Conservation (phyloP, 495 filamentous ascomycete genomes). For the Hypoxylon lenormandii region DNA sequence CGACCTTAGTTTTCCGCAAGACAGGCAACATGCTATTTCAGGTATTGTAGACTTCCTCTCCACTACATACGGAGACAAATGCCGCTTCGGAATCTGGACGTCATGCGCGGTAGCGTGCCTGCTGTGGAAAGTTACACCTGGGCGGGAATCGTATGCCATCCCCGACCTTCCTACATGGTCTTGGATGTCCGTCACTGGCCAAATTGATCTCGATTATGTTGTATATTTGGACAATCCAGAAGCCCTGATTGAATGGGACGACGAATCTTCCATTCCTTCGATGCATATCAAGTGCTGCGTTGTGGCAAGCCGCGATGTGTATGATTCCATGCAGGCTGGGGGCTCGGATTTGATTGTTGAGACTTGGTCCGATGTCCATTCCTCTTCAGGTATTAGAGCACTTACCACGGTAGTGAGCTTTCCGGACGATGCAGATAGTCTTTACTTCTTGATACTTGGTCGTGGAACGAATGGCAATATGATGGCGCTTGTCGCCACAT, state of each 20-base stretch:
- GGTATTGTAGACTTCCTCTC: constrained; percentile 32
- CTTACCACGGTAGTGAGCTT: not conserved
- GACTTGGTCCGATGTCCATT: constrained; percentile 18
- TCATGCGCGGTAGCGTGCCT: constrained; percentile 21
- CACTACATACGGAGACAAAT: constrained; percentile 15
- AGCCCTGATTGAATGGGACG: constrained; percentile 21
- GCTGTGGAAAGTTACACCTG: constrained; percentile 17
- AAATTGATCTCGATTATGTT: constrained; percentile 27
- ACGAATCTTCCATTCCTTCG: constrained; percentile 3
- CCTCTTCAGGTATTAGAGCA: constrained; percentile 17
- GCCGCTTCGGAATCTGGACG: constrained; percentile 31
- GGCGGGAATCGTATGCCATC: constrained; percentile 11
- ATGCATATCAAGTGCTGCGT: constrained; percentile 18
- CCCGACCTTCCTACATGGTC: constrained; percentile 29
- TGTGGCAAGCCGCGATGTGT: constrained; percentile 16
- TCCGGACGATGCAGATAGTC: not conserved
- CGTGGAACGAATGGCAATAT: constrained; percentile 22
- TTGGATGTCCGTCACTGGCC: constrained; percentile 33
- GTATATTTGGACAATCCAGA: constrained; percentile 31
- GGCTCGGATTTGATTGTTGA: constrained; percentile 12
- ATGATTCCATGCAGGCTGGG: not conserved
- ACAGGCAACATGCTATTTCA: constrained; percentile 29
- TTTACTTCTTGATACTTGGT: constrained; percentile 19
- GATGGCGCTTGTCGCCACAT: constrained; percentile 15
- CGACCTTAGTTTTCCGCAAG: constrained; percentile 20